These are phyloP conservation scores for Melaleuca alternifolia DNA, from an alignment of 345 rosid genomes.

Conservation along the genomic window DNA sequence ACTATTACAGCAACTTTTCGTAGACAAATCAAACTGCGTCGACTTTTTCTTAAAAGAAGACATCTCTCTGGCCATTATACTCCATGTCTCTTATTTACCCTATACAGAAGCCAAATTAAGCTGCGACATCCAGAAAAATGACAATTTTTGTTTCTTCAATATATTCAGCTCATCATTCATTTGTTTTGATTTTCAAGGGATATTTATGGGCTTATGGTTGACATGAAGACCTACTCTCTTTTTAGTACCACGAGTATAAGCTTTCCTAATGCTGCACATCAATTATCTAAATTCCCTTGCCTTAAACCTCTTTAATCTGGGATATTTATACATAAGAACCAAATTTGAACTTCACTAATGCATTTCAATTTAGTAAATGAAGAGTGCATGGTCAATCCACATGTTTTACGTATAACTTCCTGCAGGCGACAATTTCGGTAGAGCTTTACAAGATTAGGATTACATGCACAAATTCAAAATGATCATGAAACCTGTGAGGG, in stretches of 20 bases:
- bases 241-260: background rate
- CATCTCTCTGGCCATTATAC: background rate
- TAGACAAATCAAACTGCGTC: background rate
- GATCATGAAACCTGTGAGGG: background rate
- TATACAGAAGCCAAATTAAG: background rate
- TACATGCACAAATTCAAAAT: background rate
- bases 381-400: background rate
- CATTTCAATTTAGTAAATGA: background rate
- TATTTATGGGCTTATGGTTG: background rate
- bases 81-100: background rate
- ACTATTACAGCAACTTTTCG: background rate
- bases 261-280: background rate
- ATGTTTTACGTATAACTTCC: background rate
- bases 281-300: background rate
- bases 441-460: background rate
- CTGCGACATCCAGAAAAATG: background rate
- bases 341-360: background rate
- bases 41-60: background rate
- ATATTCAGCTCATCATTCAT: background rate
- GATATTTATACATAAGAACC: background rate
- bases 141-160: background rate
- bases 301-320: background rate
- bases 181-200: background rate
- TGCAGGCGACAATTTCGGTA: background rate
- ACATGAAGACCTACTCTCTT: background rate